Conservation (phyloP, 805 yeast species). For the Barnettozyma californica region DNA sequence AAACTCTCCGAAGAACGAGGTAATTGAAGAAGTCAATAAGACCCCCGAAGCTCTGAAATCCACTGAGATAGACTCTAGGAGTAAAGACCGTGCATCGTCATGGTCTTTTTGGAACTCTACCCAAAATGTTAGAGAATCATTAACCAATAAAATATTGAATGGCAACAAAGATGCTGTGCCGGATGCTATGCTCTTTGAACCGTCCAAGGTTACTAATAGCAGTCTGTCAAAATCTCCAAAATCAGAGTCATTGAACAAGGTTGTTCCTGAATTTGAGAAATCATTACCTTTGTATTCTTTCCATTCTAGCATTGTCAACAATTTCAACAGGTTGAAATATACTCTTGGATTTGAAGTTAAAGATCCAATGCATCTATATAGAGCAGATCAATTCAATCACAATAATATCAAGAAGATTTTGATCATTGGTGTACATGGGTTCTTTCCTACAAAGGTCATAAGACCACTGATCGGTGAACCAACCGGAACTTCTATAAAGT, state of each 20-base stretch:
- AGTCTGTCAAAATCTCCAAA: constrained; percentile 1
- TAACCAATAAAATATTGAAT: constrained; percentile 16
- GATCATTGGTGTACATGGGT: constrained; percentile 93
- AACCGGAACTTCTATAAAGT: constrained; percentile 89
- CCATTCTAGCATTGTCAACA: constrained; percentile 15
- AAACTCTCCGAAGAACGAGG: background rate
- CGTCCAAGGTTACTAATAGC: constrained; percentile 6
- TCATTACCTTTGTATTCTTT: constrained; percentile 20
- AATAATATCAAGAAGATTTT: constrained; percentile 50
- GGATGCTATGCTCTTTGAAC: constrained; percentile 25
- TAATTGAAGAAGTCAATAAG: background rate
- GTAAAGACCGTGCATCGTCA: constrained; percentile 11
- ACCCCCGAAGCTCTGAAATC: constrained; percentile 2
- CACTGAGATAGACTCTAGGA: constrained; percentile 1
- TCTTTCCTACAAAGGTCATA: constrained; percentile 83
- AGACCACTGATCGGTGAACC: constrained; percentile 92
- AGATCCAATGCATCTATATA: constrained; percentile 24
- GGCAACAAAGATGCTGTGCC: constrained; percentile 6
- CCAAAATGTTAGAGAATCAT: constrained; percentile 3
- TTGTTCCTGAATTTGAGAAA: constrained; percentile 24
- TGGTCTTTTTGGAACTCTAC: constrained; percentile 25
- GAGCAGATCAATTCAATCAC: constrained; percentile 13
- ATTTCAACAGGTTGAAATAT: constrained; percentile 20
- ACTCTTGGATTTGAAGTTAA: constrained; percentile 23
- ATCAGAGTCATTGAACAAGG: constrained; percentile 14